Base-by-base conservation (phyloP, 257 asterid genomes). In the Rubia yunnanensis region DNA sequence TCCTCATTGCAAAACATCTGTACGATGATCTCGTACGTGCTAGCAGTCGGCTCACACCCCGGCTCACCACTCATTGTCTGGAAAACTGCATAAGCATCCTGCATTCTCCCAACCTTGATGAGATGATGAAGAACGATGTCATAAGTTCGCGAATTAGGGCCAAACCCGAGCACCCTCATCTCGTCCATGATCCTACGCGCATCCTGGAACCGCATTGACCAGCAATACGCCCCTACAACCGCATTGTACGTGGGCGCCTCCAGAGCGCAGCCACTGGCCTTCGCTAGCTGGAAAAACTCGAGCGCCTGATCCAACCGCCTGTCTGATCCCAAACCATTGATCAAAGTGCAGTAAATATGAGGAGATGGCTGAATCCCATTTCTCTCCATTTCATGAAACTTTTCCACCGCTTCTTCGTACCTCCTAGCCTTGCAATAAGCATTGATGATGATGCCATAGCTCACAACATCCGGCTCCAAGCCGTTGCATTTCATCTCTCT, bases 271-370 rank as follows among this genome's bases (percentile, higher is more conserved):
- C 79, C 74, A 35, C 92, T 68, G 49, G 63, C 64, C 81, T 79
- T 82, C 62, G 76, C 86, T 52, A 85, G 38, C 73, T 84, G 76
- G 60, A 82, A 89, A 62, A 88, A 92, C 78, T 81, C 48, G 10
- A 89, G 54, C 22, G 95, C 91, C 64, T 87, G 91, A 3, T 34
- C 39, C 65, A 92, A 64, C 72, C 85, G 79, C 72, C 73, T 92
- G 71, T 70, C 95, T 18, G 91, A 79, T 1, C 98, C 98, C 70
- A 92, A 79, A 63, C 86, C 84, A 55, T 79, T 87, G 85, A 92
- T 92, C 87, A 92, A 80, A 48, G 90, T 82, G 36, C 96, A 92
- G 59, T 87, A 92, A 10, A 89, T 79, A 68, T 89, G 98, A 77
- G 96, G 92, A 0, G 95, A 82, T 44, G 82, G 81, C 71, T 79